Evolutionary conservation across 805 yeast genomes (phyloP).

Genomic region (Metschnikowia hibisci): DNA sequence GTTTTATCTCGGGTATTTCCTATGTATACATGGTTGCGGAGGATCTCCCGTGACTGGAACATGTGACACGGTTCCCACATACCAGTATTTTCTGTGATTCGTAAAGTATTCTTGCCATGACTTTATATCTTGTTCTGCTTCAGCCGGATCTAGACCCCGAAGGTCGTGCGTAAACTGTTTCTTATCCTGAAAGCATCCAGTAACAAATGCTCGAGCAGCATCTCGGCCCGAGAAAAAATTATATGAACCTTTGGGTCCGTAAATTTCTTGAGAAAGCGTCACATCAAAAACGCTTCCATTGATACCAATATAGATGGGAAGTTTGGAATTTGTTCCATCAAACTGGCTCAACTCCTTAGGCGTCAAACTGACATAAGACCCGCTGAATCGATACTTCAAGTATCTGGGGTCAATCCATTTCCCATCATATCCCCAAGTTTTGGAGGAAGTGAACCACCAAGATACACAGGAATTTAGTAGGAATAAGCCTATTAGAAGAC

Average conservation of each 20-base stretch:
- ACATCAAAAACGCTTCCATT: conserved; percentile 67
- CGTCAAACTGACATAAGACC: conserved; percentile 31
- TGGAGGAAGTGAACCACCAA: conserved; percentile 53
- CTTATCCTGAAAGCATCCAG: conserved; percentile 57
- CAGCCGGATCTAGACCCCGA: conserved; percentile 49
- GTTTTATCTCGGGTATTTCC: conserved; percentile 12
- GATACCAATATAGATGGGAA: conserved; percentile 58
- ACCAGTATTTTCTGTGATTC: conserved; percentile 52
- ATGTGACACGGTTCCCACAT: conserved; percentile 53
- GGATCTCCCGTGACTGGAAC: conserved; percentile 43
- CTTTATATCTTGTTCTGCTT: conserved; percentile 36
- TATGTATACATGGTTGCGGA: conserved; percentile 45
- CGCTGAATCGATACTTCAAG: conserved; percentile 23
- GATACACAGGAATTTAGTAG: conserved; percentile 47
- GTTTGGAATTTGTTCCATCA: conserved; percentile 44
- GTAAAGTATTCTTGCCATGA: conserved; percentile 54
- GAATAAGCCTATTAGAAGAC: conserved; percentile 45
- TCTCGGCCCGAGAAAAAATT: conserved; percentile 59
- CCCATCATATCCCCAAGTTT: conserved; percentile 61
- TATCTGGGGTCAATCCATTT: conserved; percentile 44
- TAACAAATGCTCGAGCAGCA: conserved; percentile 63
- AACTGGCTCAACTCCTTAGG: conserved; percentile 44
- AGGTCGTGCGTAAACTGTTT: conserved; percentile 64
- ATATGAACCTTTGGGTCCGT: conserved; percentile 60
- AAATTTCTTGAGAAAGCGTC: conserved; percentile 42